Base-by-base conservation (phyloP, 306 rosid genomes). In the Rubus idaeus region DNA sequence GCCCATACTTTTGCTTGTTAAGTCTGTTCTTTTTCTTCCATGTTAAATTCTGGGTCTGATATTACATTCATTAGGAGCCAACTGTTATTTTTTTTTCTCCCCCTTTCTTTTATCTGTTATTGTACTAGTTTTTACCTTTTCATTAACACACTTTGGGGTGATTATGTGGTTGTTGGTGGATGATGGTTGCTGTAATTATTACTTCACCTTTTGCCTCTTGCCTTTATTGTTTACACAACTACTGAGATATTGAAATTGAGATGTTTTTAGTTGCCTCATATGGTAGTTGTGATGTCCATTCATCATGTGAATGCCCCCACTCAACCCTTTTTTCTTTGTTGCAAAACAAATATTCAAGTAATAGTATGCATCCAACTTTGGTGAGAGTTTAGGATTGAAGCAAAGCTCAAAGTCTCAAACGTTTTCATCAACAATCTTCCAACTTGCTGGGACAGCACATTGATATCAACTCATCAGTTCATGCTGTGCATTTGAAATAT, bases 231-330 rank as follows among this genome's bases (percentile, higher is more conserved):
- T 7, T 16, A 39, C 57, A 35, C 52, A 65, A 46, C 82, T 64
- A 56, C 53, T 75, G 69, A 21, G 66, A 68, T n/a, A 73, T 58
- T 69, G 83, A 75, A 78, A 83, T 64, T 80, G 76, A 81, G 71
- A 83, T 77, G 77, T 78, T 20, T 64, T 47, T 49, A 23, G 71
- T 68, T 67, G 70, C 70, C 62, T 68, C 79, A 56, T 67, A 68
- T 82, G 77, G 71, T 81, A 45, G 88, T 83, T 77, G 88, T 60
- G 73, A 11, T 71, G 84, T 77, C 87, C 16, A 26, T 70, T 71
- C 80, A 72, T 79, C 77, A 85, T 61, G 42, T 30, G n/a, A 81
- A 20, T 51, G 35, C 16, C 78, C 75, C 79, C 78, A 56, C 85
- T 73, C 80, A 63, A 78, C 77, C 71, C 71, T 62, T 62, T 62